Percentiles rank a stretch among this genome's conserved stretches.
Conservation (phyloP, 306 rosid species). For the Trichosanthes cucumerina region DNA sequence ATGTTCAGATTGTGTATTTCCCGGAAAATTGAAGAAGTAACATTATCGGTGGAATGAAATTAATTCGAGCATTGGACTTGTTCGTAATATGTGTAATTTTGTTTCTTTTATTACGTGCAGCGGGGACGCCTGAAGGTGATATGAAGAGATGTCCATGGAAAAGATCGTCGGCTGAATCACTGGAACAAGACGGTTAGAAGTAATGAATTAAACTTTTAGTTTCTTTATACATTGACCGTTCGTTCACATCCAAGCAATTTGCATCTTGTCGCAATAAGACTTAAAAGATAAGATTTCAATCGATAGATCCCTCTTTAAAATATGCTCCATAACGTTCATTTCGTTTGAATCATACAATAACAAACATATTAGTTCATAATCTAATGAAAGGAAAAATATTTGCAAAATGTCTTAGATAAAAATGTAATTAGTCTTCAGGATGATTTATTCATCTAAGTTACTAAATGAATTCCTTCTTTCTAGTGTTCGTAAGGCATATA, state of each 20-base stretch:
- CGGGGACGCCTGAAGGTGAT: constrained; percentile 41
- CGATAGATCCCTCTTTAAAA: background rate
- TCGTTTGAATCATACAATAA: background rate
- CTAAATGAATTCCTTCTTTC: background rate
- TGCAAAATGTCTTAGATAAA: background rate
- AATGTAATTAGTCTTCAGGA: background rate
- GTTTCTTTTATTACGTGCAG: constrained; percentile 23
- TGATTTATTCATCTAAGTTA: background rate
- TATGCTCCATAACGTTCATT: background rate
- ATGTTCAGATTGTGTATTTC: background rate
- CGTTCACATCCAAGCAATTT: background rate
- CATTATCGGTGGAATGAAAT: background rate
- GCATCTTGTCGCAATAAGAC: background rate
- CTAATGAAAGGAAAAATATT: background rate
- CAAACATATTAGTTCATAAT: background rate
- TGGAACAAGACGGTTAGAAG: background rate
- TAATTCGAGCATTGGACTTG: background rate
- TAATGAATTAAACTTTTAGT: background rate
- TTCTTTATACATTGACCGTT: background rate
- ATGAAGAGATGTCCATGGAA: constrained; percentile 50
- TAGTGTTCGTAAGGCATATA: background rate
- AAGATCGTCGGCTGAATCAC: constrained; percentile 22
- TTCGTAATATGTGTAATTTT: background rate
- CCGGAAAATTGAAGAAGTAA: background rate
- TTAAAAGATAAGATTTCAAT: background rate